These are phyloP conservation scores for Kalmusia sp. DNA, from an alignment of 2,329 filamentous ascomycete species.

Conservation along the genomic window DNA sequence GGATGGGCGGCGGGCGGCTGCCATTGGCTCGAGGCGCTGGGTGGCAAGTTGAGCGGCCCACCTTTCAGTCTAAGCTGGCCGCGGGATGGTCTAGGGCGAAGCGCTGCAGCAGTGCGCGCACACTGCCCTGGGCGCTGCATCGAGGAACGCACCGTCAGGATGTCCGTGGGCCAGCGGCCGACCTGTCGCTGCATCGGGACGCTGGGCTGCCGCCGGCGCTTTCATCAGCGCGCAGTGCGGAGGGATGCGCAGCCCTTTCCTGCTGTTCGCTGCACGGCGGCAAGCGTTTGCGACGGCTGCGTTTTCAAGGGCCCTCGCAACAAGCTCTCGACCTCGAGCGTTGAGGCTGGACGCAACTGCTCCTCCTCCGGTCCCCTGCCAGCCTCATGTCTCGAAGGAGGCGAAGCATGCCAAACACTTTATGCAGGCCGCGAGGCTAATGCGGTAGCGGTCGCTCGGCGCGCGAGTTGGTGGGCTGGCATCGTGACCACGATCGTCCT, in stretches of 20 bases:
- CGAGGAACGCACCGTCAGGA: constrained; percentile 2
- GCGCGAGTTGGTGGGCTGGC: constrained; percentile 7
- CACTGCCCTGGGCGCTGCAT: constrained; percentile 1
- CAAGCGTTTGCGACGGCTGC: background rate
- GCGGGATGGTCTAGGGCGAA: background rate
- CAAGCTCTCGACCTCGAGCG: background rate
- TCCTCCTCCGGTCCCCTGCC: constrained; percentile 7
- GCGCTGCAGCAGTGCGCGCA: background rate
- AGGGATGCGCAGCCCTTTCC: background rate
- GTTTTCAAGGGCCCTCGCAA: no score
- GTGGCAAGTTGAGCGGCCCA: constrained; percentile 2
- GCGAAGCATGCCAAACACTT: constrained; percentile 21
- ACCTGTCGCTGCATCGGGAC: background rate
- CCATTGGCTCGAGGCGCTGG: background rate
- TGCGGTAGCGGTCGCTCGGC: constrained; percentile 8
- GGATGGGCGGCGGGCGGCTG: constrained; percentile 4
- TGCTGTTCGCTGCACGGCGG: background rate
- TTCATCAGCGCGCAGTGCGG: constrained; percentile 8
- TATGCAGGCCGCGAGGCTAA: constrained; percentile 10
- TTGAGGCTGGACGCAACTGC: background rate
- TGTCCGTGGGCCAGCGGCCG: background rate
- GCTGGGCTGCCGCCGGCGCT: constrained; percentile 3
- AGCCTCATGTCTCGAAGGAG: constrained; percentile 9
- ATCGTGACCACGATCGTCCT: constrained; percentile 18
- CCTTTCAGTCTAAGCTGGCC: background rate